phyloP scores from a whole-genome alignment of 2,329 filamentous ascomycete genomes.

The Blumeriella jaapii region DNA sequence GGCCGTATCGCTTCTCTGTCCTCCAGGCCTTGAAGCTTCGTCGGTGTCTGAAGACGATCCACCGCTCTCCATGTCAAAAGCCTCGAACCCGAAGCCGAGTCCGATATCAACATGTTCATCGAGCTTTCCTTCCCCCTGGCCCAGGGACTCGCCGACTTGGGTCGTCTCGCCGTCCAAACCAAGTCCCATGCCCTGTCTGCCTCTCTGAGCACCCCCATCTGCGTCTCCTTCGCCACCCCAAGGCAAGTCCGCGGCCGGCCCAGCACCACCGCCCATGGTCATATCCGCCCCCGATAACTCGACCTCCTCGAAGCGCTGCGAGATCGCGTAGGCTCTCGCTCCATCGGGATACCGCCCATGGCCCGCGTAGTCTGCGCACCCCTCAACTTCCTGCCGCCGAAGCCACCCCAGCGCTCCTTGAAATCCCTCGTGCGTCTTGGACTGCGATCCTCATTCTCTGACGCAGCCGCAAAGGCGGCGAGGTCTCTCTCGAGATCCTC shows the following conservation, averaged over 20 bases:
- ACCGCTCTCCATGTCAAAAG: not conserved
- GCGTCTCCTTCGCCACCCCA: not conserved
- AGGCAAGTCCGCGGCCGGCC: not conserved
- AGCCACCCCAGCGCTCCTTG: not conserved
- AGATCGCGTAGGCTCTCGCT: not conserved
- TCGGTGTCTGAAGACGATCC: too few species aligned
- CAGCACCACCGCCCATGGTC: slow-evolving; percentile 1
- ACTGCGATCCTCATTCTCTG: not conserved
- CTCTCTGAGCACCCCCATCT: not conserved
- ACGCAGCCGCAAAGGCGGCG: not conserved
- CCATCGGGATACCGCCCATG: slow-evolving; percentile 1
- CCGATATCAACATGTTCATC: not conserved
- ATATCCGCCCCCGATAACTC: slow-evolving; percentile 2
- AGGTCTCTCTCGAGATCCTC: not conserved
- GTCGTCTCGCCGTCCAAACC: not conserved
- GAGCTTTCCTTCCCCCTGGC: not conserved
- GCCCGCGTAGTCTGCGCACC: not conserved
- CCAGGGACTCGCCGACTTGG: not conserved
- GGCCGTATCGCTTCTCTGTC: too few species aligned
- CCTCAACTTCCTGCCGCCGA: not conserved
- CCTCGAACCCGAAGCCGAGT: not conserved
- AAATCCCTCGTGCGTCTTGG: not conserved
- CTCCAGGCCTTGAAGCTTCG: too few species aligned
- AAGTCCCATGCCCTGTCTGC: not conserved
- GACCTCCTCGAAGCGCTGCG: not conserved